Conservation (phyloP, 345 rosid species). For the Camelina sativa region DNA sequence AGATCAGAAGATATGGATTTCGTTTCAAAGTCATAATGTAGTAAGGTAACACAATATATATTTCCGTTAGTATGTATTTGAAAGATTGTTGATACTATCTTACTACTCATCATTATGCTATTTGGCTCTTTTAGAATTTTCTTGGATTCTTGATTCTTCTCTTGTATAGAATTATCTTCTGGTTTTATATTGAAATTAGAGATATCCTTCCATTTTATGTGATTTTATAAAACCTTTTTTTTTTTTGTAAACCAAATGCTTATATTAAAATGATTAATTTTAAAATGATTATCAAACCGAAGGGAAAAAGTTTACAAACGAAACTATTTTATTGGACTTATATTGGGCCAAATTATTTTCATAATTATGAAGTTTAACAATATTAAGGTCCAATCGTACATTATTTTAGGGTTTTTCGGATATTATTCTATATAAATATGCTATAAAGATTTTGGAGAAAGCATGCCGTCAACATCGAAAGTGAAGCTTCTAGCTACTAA, state of each 20-base stretch:
- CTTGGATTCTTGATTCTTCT: not conserved
- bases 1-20: too few species aligned
- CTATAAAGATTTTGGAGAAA: not conserved
- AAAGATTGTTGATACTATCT: not conserved
- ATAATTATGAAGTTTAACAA: not conserved
- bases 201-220: not conserved
- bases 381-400: not conserved
- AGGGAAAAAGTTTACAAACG: not conserved
- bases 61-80: not conserved
- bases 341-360: slow-evolving; percentile 13
- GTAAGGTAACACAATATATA: not conserved
- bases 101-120: not conserved
- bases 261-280: not conserved
- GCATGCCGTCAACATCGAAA: not conserved
- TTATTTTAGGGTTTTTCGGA: not conserved
- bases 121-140: not conserved
- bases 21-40: not conserved
- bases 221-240: not conserved
- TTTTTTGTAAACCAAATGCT: not conserved
- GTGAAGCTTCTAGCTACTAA: not conserved
- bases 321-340: not conserved
- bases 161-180: not conserved
- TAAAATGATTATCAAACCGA: not conserved
- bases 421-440: not conserved
- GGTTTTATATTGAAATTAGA: not conserved